Base-by-base conservation (phyloP, 1,284 basidiomycete genomes). In the Trametes polyzona region DNA sequence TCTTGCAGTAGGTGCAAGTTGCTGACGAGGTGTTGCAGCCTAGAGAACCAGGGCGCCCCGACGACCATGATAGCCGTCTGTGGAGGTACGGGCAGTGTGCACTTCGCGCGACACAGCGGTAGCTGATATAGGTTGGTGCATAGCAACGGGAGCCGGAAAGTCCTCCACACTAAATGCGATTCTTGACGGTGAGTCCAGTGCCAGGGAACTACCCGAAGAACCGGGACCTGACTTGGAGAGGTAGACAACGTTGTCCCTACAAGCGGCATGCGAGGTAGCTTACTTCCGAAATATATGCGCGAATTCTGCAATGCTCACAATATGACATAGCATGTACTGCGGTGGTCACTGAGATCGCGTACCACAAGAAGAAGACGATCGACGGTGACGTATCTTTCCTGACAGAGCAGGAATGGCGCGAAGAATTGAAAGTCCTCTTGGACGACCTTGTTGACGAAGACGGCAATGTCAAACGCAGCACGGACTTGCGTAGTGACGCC, bases 201-300 rank as follows among this genome's bases (percentile, higher is more conserved):
- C 11, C 6, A 16, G 70, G 65, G 12, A 4, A 17, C 42, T 32
- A n/a, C n/a, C 40, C 40, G 17, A 53, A 19, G 21, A n/a, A 7
- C 43, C n/a, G 43, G 40, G 50, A 23, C 27, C 19, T 59, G 50
- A 47, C 30, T 39, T 66, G 12, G 24, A 32, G 1, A n/a, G 64
- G 23, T 52, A 84, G 83, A 84, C 63, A 84, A 82, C 58, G 78
- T 87, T 51, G 83, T 87, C 16, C 84, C 84, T 2, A 86, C 84
- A 8, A 84, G 81, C 58, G 83, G 83, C 16, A 84, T 85, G 83
- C 75, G 82, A 63, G 83, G 83, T 83, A 59, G n/a, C 37, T 39
- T 23, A 44, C 32, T 56, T n/a, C 17, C 37, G 11, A 12, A 11
- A 8, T 27, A 14, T 27, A 19, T 46, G 11, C 19, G 37, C 24